phyloP scores from a whole-genome alignment of 768 basidiomycete species.

The Clavulina sp. region DNA sequence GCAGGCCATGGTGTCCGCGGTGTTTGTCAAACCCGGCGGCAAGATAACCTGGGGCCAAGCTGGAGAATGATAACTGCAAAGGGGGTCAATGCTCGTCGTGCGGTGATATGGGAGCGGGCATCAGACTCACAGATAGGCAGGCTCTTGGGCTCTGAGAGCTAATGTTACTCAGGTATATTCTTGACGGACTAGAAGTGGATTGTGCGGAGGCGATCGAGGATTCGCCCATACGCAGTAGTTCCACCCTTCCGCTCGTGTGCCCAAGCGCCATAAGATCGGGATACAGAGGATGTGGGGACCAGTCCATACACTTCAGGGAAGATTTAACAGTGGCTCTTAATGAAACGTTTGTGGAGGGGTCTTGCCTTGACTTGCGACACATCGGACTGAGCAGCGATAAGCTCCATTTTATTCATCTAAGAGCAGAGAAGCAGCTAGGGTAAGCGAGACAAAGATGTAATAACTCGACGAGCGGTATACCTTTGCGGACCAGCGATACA shows the following conservation, averaged over 20 bases:
- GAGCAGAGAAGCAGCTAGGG: not conserved
- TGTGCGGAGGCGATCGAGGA: not conserved
- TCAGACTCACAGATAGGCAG: not conserved
- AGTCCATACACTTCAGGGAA: constrained; percentile 10
- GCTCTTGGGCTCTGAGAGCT: not conserved
- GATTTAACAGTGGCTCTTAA: not conserved
- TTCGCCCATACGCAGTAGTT: constrained; percentile 7
- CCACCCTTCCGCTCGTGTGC: constrained; percentile 8
- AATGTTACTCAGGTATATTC: constrained; percentile 1
- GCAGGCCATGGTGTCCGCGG: constrained; percentile 10
- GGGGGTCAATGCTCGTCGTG: not conserved
- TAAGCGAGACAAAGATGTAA: not conserved
- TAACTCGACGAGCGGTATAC: constrained; percentile 2
- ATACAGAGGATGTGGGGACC: constrained; percentile 12
- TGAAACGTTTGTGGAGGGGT: not conserved
- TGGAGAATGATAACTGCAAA: constrained; percentile 12
- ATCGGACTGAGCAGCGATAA: constrained; percentile 6
- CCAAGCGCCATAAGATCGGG: constrained; percentile 12
- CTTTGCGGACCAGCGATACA: constrained; percentile 7
- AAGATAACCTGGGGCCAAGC: constrained; percentile 11
- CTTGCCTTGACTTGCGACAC: constrained; percentile 6
- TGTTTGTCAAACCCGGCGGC: constrained; percentile 11
- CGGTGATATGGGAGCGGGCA: not conserved
- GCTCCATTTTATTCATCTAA: constrained; percentile 5
- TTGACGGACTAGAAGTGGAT: too few relatives aligned